Evolutionary conservation across 2,329 filamentous ascomycete species (phyloP).

Genomic region (Cordyceps tenuipes): DNA sequence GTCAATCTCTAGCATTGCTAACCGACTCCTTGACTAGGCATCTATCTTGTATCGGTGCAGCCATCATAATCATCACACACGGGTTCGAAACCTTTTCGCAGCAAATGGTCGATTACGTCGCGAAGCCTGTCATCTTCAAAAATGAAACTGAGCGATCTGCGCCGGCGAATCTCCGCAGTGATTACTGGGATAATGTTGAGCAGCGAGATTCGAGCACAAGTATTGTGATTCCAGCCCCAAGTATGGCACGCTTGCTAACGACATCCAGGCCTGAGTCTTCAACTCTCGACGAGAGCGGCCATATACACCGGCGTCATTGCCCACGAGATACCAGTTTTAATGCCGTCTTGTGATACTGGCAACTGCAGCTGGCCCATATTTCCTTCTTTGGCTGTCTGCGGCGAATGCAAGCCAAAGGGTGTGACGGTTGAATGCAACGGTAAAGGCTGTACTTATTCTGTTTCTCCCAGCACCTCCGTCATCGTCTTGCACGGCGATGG

Average conservation of each 20-base stretch:
- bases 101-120: slow-evolving; percentile 28
- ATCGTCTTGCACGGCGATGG: slow-evolving; percentile 15
- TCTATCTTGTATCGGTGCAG: slow-evolving; percentile 29
- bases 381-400: slow-evolving; percentile 29
- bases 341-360: slow-evolving; percentile 22
- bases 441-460: slow-evolving; percentile 23
- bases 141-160: slow-evolving; percentile 16
- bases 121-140: slow-evolving; percentile 18
- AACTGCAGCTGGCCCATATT: slow-evolving; percentile 30
- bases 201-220: slow-evolving; percentile 15
- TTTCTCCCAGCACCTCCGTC: slow-evolving; percentile 22
- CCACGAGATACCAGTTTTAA: slow-evolving; percentile 19
- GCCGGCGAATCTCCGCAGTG: slow-evolving; percentile 24
- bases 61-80: slow-evolving; percentile 27
- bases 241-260: not conserved
- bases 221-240: not conserved
- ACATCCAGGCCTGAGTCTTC: slow-evolving; percentile 15
- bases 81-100: slow-evolving; percentile 33
- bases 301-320: slow-evolving; percentile 30
- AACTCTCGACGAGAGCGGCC: slow-evolving; percentile 30
- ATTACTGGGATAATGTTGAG: slow-evolving; percentile 27
- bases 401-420: slow-evolving; percentile 19
- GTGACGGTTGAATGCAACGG: slow-evolving; percentile 16
- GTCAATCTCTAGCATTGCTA: not conserved
- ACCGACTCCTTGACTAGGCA: slow-evolving; percentile 19